Evolutionary conservation across 2,329 filamentous ascomycete species (phyloP).

Genomic region (Colletotrichum ledebouriae): DNA sequence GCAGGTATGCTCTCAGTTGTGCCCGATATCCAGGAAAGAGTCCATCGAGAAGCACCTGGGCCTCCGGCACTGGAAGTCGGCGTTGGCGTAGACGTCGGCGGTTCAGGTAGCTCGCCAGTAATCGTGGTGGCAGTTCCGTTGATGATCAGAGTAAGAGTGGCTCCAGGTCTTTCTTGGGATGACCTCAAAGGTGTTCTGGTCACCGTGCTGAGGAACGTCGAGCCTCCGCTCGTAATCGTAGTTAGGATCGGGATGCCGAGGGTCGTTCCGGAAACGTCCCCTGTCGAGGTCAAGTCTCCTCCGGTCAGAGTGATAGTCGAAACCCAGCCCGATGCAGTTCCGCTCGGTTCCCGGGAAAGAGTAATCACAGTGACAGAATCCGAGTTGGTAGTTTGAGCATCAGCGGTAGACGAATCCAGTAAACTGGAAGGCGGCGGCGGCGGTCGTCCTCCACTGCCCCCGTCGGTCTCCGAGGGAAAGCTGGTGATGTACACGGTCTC

Average conservation of each 20-base stretch:
- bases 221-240: background rate
- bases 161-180: background rate
- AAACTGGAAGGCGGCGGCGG: background rate
- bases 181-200: background rate
- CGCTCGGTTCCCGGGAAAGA: background rate
- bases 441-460: conserved; percentile 13
- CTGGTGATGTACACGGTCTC: conserved; percentile 18
- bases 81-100: background rate
- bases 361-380: background rate
- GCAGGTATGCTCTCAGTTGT: background rate
- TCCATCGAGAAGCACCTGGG: conserved; percentile 2
- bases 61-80: background rate
- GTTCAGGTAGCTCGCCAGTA: background rate
- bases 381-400: background rate
- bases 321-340: background rate
- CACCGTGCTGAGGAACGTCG: background rate
- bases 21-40: background rate
- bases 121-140: conserved; percentile 1
- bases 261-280: no score
- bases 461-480: background rate
- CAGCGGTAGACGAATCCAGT: background rate
- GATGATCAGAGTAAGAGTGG: background rate
- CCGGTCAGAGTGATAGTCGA: background rate
- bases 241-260: background rate
- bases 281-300: no score